A percentile compares a stretch with the other conserved stretches of the same genome.
Conservation (phyloP, 2,329 filamentous ascomycete genomes). For the Ceratocystiopsis sp. region DNA sequence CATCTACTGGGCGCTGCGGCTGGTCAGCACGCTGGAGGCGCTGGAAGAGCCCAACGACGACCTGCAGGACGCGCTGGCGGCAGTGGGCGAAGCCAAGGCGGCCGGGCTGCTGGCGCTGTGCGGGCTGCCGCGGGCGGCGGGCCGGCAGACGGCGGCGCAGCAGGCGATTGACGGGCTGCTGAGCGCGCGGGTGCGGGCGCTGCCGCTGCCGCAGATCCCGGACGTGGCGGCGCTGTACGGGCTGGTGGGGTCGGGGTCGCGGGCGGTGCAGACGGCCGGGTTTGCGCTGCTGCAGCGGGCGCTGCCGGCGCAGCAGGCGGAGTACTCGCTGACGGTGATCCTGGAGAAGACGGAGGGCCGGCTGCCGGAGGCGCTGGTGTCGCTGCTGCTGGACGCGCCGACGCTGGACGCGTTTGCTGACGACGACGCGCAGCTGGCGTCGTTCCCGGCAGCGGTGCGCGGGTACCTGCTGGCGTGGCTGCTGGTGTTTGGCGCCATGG, state of each 20-base stretch:
- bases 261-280: slow-evolving; percentile 60
- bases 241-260: slow-evolving; percentile 58
- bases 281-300: slow-evolving; percentile 65
- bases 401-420: slow-evolving; percentile 50
- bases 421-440: slow-evolving; percentile 35
- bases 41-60: slow-evolving; percentile 72
- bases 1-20: slow-evolving; percentile 54
- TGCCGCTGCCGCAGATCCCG: slow-evolving; percentile 19
- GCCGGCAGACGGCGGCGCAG: slow-evolving; percentile 35
- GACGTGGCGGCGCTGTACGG: slow-evolving; percentile 55
- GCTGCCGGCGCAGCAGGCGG: slow-evolving; percentile 63
- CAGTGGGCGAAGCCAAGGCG: slow-evolving; percentile 33
- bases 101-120: no score
- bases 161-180: slow-evolving; percentile 62
- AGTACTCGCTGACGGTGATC: slow-evolving; percentile 62
- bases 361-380: slow-evolving; percentile 71
- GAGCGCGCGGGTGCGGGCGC: slow-evolving; percentile 40
- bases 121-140: no score
- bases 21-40: slow-evolving; percentile 45
- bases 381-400: slow-evolving; percentile 64
- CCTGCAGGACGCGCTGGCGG: slow-evolving; percentile 54
- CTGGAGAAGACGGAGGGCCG: slow-evolving; percentile 53
- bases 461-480: slow-evolving; percentile 82
- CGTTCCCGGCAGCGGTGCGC: slow-evolving; percentile 53
- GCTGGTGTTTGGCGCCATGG: slow-evolving; percentile 74